Evolutionary conservation across 192 early-diverging fungal genomes (phyloP), one percentile per base, ranked within the genome.

Genomic region (Dispira parvispora): DNA sequence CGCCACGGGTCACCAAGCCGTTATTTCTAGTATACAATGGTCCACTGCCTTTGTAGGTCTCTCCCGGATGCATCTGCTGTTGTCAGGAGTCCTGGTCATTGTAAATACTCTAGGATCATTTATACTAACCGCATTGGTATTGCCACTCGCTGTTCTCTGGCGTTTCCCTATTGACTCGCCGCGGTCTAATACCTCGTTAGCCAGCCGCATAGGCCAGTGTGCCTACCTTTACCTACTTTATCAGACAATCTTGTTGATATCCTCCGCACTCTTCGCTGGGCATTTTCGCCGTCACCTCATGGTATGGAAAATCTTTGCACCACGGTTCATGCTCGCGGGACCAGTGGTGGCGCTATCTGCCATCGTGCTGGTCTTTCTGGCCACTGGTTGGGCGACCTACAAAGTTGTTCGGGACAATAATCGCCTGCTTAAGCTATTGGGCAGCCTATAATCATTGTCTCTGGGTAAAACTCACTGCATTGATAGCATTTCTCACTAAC

Each of bases 221-320:
- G 14, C 43, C 32, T 18, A 27, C 3, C 63, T 73, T 49, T 79
- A 80, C 70, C 69, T 68, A 53, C 72, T 73, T 52, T 76, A 78
- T 63, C 64, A 80, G 58, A 64, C 71, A 45, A 21, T 77, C 49
- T 61, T 77, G 4, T 47, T 79, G 50, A 64, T 67, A 0, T 71
- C 69, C 32, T 64, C 77, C 13, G 80, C 83, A 28, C 67, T 79
- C 42, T 76, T 77, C 44, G 88, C 84, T 0, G 85, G 80, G 11
- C 69, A 73, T 65, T 88, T 90, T 68, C 70, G 88, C 49, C 74
- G 94, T 1, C 92, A 97, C 70, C 76, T 95, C 63, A 95, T 95
- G 94, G 89, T 92, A n/a, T 97, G 92, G 94, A 91, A 90, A 63
- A 80, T 95, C 11, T 97, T 91, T 87, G 91, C 88, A 11, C 92